Evolutionary conservation across 2,329 filamentous ascomycete species (phyloP), one percentile per base, ranked within the genome.

Genomic region (Parasarocladium wereldwijsianum): DNA sequence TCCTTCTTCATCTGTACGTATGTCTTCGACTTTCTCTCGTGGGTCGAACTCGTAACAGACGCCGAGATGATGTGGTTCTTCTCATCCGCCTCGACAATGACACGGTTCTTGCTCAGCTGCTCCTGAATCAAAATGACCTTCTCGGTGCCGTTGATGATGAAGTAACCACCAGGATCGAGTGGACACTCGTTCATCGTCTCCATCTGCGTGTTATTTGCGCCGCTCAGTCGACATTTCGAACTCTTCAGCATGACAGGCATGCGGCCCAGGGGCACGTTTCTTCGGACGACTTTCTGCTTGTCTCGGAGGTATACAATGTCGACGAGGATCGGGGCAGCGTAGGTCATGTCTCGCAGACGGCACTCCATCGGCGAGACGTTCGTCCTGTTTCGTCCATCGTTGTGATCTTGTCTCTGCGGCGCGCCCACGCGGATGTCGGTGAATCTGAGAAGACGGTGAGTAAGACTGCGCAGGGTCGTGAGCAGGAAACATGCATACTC

Each of bases 41-140:
- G 85, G 2, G 92, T 96, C 17, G 90, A 94, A 71, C 86, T 92
- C 6, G 86, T 98, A 17, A 96, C 90, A 2, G 90, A 96, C 21
- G 92, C 90, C 41, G 87, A 83, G 33, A 96, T 87, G 39, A 93
- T 76, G 36, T 81, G 81, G 55, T 94, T 96, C 58, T 93, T 93
- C 31, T 77, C 68, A 44, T 87, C 82, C 32, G 83, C 77, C 55
- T 98, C 92, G 11, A 98, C 87, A 50, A 98, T 94, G 45, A 98
- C 82, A 60, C 90, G 76, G 55, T 98, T 98, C 68, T 98, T 98
- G 67, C 90, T 98, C 49, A 98, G 62, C 57, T 98, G 90, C 50
- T 98, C 92, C 54, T 98, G 90, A 10, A 98, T 92, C 24, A 98
- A 62, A 47, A 98, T 98, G 42, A 98, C 90, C 61, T 98, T 98